These are phyloP conservation scores for Colletotrichum melonis DNA, from an alignment of 2,329 filamentous ascomycete genomes.

Conservation along the genomic window DNA sequence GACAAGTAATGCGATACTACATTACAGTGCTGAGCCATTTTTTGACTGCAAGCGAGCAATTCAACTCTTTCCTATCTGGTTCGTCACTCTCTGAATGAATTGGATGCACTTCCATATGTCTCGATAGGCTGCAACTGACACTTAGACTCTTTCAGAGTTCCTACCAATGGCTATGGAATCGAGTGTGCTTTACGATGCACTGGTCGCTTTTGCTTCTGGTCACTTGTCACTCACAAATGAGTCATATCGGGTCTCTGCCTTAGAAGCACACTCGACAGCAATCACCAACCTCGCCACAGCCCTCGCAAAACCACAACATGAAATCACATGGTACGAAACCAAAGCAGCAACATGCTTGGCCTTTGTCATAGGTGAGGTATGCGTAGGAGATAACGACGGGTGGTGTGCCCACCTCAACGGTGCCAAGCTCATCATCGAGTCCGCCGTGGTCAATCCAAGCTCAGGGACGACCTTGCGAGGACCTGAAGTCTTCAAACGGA, in stretches of 20 bases:
- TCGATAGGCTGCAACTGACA: background rate
- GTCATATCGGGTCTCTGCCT: constrained; percentile 14
- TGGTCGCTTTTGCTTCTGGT: constrained; percentile 29
- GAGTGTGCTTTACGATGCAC: constrained; percentile 29
- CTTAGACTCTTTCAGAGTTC: background rate
- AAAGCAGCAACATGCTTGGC: constrained; percentile 33
- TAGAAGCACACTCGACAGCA: constrained; percentile 28
- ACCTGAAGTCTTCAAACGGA: constrained; percentile 30
- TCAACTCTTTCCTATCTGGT: constrained; percentile 33
- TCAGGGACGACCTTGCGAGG: constrained; percentile 11
- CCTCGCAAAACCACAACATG: constrained; percentile 12
- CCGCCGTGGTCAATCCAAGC: constrained; percentile 8
- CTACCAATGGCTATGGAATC: constrained; percentile 38
- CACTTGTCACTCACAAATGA: constrained; percentile 30
- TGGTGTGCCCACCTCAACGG: constrained; percentile 34
- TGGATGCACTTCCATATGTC: background rate
- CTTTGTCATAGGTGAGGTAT: constrained; percentile 31
- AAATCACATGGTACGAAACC: constrained; percentile 30
- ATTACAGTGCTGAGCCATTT: constrained; percentile 29
- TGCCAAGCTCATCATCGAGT: constrained; percentile 32
- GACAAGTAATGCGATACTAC: constrained; percentile 29
- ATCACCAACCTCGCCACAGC: constrained; percentile 25
- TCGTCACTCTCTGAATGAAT: background rate
- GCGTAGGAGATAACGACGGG: constrained; percentile 10
- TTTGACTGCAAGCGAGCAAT: constrained; percentile 28